phyloP scores from a whole-genome alignment of 2,329 filamentous ascomycete species.

The Cercospora sp. region DNA sequence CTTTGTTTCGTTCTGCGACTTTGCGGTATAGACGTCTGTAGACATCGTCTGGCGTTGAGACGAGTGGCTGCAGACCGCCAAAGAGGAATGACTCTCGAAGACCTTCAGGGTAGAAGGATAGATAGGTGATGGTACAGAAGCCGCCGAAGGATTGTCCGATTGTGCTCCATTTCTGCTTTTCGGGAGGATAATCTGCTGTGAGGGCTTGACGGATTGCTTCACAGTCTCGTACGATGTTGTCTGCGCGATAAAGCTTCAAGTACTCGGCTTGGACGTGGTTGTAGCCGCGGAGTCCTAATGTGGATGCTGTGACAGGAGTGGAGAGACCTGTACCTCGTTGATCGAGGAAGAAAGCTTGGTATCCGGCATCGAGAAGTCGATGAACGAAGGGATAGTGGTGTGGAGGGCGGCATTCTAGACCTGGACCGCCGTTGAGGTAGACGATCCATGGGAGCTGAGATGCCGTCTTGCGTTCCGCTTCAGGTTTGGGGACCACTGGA shows the following conservation, averaged over 20 bases:
- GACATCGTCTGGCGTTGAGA: constrained; percentile 69
- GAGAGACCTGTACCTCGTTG: constrained; percentile 87
- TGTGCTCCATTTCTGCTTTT: constrained; percentile 77
- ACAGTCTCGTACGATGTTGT: constrained; percentile 85
- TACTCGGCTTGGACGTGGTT: constrained; percentile 73
- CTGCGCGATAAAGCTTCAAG: constrained; percentile 80
- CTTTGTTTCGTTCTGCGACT: constrained; percentile 68
- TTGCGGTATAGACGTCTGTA: constrained; percentile 71
- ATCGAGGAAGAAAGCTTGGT: constrained; percentile 82
- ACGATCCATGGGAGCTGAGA: constrained; percentile 61
- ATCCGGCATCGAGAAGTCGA: constrained; percentile 72
- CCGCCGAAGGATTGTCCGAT: constrained; percentile 93
- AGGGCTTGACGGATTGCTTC: constrained; percentile 80
- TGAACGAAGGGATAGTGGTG: constrained; percentile 72
- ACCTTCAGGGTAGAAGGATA: constrained; percentile 71
- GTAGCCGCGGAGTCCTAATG: constrained; percentile 63
- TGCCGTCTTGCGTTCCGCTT: constrained; percentile 53
- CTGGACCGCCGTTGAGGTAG: constrained; percentile 84
- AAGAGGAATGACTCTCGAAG: constrained; percentile 79
- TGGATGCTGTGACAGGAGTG: constrained; percentile 72
- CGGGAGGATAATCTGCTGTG: constrained; percentile 66
- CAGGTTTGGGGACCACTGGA: constrained; percentile 53
- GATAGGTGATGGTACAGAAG: constrained; percentile 79
- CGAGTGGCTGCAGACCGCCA: constrained; percentile 78
- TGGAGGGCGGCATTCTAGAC: constrained; percentile 72